Base-by-base conservation (phyloP, 192 early-diverging fungal genomes). In the Coemansia sp. region DNA sequence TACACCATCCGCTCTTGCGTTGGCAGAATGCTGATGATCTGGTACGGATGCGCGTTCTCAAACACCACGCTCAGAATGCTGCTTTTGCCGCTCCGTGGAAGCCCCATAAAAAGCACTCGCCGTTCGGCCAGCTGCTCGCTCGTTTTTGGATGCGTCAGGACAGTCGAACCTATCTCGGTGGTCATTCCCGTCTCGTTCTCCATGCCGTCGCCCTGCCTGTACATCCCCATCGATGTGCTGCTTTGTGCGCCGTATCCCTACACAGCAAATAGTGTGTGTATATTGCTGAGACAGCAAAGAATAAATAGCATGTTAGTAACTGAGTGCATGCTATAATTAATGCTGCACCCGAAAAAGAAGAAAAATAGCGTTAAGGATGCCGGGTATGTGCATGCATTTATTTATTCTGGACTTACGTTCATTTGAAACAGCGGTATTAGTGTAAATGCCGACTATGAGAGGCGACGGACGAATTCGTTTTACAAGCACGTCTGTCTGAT, bases 51-150 rank as follows among this genome's bases (percentile, higher is more conserved):
- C 59, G 37, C 65, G 54, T 55, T 34, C 9, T 84, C 76, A 14
- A 84, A 79, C 57, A 84, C 62, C 54, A 84, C 73, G 56, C 53
- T 59, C 8, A 84, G 59, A 1, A 84, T 78, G 39, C 81, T 79
- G 51, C 76, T 84, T 38, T 84, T 84, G 28, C 81, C 81, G 70
- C 81, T 84, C 41, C 80, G 75, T 22, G 80, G 80, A 32, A 71
- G 62, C 35, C 80, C 80, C 80, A 82, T 76, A 37, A 82, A 61
- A 36, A 82, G 68, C 4, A 82, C 68, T 39, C 80, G 80, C 75
- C 80, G 74, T 36, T 76, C 80, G 3, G 75, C 74, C 32, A 82
- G 65, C 8, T 38, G 51, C 33, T 70, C 62, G 8, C 43, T 37
- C 35, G n/a, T 56, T 32, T 74, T 74, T 55, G 33, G 33, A 32